Base-by-base conservation (phyloP, 1,284 basidiomycete species). In the Inonotus obliquus region DNA sequence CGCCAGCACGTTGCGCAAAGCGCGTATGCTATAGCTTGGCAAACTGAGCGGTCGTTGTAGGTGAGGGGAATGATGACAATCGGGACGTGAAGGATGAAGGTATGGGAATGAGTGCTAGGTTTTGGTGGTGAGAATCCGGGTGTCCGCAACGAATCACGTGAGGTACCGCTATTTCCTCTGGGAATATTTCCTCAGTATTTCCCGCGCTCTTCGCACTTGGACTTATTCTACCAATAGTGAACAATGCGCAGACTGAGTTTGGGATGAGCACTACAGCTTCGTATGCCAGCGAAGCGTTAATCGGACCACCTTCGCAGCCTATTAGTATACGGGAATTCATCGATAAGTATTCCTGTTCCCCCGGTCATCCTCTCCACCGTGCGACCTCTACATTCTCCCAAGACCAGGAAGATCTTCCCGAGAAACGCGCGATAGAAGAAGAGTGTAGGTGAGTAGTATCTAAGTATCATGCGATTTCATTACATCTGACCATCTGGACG, bases 291-390 rank as follows among this genome's bases (percentile, higher is more conserved):
- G 66, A 67, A 38, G 59, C 66, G 13, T 57, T 61, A 21, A 48
- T 67, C 41, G 66, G 66, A 2, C 66, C 66, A 6, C 62, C 64
- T 10, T 67, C 66, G 19, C 54, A 63, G 11, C 66, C 48, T 52
- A 62, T 67, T 9, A 21, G 48, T 45, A 23, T 64, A 1, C 23
- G 23, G 5, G 60, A 57, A 10, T 65, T 65, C 47, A 52, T 64
- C 23, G 23, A 60, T 19, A 41, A 21, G 7, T 58, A 32, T 23
- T 58, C 49, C 10, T 35, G 37, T 13, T 53, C 48, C 11, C 27
- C 32, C 47, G 29, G 47, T 5, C 17, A 29, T 21, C 2, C 57
- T 11, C 23, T 27, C 29, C 32, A 49, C 37, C 44, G 47, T 49
- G 53, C 21, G 25, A 32, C 21, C 32, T 45, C 56, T 39, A 29